Base-by-base conservation (phyloP, 257 asterid species). In the Penstemon eatonii region DNA sequence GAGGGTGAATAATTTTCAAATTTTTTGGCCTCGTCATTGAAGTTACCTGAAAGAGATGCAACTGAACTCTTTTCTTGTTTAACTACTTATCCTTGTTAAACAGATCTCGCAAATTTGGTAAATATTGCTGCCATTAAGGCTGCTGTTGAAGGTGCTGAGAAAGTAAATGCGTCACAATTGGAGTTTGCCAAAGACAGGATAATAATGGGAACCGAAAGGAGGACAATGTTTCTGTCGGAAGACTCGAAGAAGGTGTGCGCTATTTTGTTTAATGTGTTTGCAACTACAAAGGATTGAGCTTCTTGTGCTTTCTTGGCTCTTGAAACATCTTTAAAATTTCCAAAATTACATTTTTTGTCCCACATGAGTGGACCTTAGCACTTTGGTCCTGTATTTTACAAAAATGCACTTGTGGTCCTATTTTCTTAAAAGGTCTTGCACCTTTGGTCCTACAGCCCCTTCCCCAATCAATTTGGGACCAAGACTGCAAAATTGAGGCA, bases 111-210 rank as follows among this genome's bases (percentile, higher is more conserved):
- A 39, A 75, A 65, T 60, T 65, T 75, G 80, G 76, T 75, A 41
- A 65, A 53, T 13, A 59, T 52, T 75, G 99, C 99, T 74, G 97
- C 97, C 72, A 87, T 94, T 78, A 91, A 87, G 80, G 99, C 97
- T 51, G 96, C 99, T 51, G 93, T 94, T 66, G 99, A 91, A 74
- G 99, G 97, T 51, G 97, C 95, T 45, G 99, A 94, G 72, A 91
- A 91, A 80, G 65, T 94, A 86, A 86, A 61, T 64, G 80, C 96
- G 40, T 18, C 81, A 39, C 96, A 91, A 76, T 74, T 94, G 70
- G 99, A 94, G 84, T 94, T 84, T 58, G 99, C 99, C 68, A 94
- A 91, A 77, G 99, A 94, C 83, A 83, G 99, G 83, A 94, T 94
- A 78, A 72, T 91, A 40, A 94, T 94, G 99, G 99, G 99, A 69